Conservation (phyloP, 352 stramenopile genomes). For the Globisporangium apiculatum region DNA sequence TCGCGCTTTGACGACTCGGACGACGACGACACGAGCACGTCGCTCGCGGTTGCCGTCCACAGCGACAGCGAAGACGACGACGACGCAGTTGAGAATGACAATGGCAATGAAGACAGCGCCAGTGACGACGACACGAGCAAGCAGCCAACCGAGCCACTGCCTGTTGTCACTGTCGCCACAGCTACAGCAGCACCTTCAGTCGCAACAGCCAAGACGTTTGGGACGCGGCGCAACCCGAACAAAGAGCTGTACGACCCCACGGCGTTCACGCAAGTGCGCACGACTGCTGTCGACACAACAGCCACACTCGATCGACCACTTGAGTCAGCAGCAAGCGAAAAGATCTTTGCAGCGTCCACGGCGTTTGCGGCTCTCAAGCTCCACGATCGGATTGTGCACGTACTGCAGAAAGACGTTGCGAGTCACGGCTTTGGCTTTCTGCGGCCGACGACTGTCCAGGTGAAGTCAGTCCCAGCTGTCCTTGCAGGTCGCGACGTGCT, state of each 20-base stretch:
- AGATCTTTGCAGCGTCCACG: conserved; percentile 72
- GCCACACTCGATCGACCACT: conserved; percentile 64
- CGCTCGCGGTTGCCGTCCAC: not conserved
- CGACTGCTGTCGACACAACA: conserved; percentile 41
- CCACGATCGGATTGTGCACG: conserved; percentile 51
- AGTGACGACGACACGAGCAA: conserved; percentile 7
- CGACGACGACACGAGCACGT: conserved; percentile 2
- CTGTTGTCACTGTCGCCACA: not conserved
- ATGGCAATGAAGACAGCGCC: conserved; percentile 11
- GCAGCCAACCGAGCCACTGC: not conserved
- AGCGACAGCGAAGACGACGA: not conserved
- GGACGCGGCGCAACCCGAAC: conserved; percentile 79
- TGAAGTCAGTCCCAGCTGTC: conserved; percentile 70
- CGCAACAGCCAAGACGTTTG: conserved; percentile 27
- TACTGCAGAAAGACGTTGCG: conserved; percentile 48
- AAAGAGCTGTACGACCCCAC: conserved; percentile 66
- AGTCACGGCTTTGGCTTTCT: conserved; percentile 70
- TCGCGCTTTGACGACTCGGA: conserved; percentile 13
- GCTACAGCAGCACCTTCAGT: not conserved
- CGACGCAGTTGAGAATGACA: not conserved
- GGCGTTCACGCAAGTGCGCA: conserved; percentile 40
- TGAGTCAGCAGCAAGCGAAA: conserved; percentile 64
- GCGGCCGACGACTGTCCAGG: conserved; percentile 73
- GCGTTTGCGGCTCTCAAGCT: conserved; percentile 67
- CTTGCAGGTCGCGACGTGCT: conserved; percentile 84